These are phyloP conservation scores for Musa balbisiana DNA, from an alignment of 202 grass and related monocot genomes.

Conservation along the genomic window DNA sequence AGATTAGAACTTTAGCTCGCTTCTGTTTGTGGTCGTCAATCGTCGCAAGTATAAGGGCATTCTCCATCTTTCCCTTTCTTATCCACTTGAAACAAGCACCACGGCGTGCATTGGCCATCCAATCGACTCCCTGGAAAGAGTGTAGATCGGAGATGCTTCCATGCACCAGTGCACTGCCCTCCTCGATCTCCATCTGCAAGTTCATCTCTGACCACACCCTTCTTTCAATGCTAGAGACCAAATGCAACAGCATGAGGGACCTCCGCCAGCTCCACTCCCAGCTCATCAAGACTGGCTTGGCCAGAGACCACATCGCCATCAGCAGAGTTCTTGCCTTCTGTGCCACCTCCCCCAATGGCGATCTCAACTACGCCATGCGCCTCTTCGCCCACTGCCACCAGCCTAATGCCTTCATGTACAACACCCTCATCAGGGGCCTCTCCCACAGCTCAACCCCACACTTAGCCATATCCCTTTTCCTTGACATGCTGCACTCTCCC, in stretches of 20 bases:
- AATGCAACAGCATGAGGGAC: slow-evolving; percentile 50
- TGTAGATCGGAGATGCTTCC: neutral
- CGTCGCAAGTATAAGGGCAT: no score
- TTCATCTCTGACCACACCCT: slow-evolving; percentile 48
- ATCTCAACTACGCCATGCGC: slow-evolving; percentile 39
- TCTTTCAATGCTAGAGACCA: slow-evolving; percentile 52
- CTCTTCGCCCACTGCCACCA: slow-evolving; percentile 42
- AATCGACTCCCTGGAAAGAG: no score
- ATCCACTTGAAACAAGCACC: no score
- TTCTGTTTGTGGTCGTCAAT: no score
- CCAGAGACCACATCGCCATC: slow-evolving; percentile 50
- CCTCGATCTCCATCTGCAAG: slow-evolving; percentile 42
- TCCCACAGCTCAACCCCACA: slow-evolving; percentile 37
- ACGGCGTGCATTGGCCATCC: no score
- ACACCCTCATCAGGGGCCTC: slow-evolving; percentile 54
- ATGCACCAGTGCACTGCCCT: slow-evolving; percentile 25
- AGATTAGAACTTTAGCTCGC: no score
- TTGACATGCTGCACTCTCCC: slow-evolving; percentile 41
- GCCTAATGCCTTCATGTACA: slow-evolving; percentile 76
- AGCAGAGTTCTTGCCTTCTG: slow-evolving; percentile 54
- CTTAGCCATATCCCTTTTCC: slow-evolving; percentile 39
- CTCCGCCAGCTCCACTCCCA: slow-evolving; percentile 67
- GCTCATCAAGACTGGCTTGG: slow-evolving; percentile 54
- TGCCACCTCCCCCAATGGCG: slow-evolving; percentile 21
- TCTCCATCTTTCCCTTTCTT: no score